Conservation (phyloP, 768 basidiomycete species). For the Mycena alexandri region DNA sequence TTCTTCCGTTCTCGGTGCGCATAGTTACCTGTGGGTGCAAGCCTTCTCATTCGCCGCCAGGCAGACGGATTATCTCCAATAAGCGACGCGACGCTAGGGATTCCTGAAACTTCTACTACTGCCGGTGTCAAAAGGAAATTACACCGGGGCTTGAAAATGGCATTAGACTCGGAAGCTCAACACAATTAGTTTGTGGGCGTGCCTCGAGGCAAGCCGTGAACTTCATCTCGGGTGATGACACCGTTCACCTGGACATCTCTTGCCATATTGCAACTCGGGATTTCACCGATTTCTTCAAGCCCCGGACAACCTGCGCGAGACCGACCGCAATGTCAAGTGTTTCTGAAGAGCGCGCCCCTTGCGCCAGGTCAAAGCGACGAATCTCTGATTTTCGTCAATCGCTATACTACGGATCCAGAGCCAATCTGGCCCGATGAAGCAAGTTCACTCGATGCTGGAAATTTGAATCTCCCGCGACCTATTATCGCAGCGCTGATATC, state of each 20-base stretch:
- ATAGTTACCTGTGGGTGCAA: constrained; percentile 21
- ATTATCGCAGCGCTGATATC: background rate
- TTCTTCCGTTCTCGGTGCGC: constrained; percentile 15
- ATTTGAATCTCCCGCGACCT: constrained; percentile 11
- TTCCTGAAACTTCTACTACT: background rate
- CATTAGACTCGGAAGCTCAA: background rate
- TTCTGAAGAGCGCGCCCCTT: too few relatives aligned
- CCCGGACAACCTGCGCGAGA: background rate
- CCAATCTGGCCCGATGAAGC: background rate
- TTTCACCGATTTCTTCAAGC: background rate
- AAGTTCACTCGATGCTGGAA: background rate
- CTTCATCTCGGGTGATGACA: background rate
- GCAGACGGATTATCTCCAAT: constrained; percentile 7
- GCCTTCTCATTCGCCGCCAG: constrained; percentile 12
- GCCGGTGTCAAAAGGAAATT: background rate
- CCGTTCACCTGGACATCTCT: background rate
- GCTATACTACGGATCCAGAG: background rate
- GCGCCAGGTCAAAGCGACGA: background rate
- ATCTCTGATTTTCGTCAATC: background rate
- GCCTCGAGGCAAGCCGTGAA: constrained; percentile 24
- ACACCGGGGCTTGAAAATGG: background rate
- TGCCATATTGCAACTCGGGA: background rate
- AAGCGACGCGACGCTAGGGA: background rate
- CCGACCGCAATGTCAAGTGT: background rate
- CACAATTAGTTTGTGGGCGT: constrained; percentile 13